Percentiles rank a stretch among this genome's conserved stretches.
Conservation (phyloP, 225 moss, liverwort and hornwort genomes). For the Bryum argenteum region DNA sequence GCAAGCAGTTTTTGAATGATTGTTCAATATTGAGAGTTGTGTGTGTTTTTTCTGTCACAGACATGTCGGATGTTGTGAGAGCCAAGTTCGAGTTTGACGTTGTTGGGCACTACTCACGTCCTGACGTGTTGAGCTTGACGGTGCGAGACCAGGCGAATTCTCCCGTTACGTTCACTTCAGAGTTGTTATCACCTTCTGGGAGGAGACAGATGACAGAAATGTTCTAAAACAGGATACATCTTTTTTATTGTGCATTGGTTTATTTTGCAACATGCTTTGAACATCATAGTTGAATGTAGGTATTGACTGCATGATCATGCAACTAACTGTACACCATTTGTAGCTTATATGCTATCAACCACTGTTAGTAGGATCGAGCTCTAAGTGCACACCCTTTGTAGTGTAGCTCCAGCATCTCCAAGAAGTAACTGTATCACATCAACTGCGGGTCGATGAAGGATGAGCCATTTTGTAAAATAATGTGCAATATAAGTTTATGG, state of each 20-base stretch:
- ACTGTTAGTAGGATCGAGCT: background rate
- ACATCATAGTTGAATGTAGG: background rate
- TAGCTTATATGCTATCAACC: background rate
- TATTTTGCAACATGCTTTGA: slow-evolving; percentile 11
- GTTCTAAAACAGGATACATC: background rate
- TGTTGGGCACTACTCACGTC: slow-evolving; percentile 76
- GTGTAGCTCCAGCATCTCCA: background rate
- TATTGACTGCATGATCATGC: background rate
- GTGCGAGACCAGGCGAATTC: slow-evolving; percentile 55
- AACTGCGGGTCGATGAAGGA: background rate
- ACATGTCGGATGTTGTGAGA: slow-evolving; percentile 68
- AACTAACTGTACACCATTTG: background rate
- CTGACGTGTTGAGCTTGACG: slow-evolving; percentile 64
- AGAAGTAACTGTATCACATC: background rate
- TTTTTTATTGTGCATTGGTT: background rate
- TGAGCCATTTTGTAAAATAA: background rate
- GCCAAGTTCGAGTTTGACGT: slow-evolving; percentile 86
- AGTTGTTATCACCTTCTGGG: slow-evolving; percentile 25
- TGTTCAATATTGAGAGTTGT: background rate
- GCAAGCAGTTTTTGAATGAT: background rate
- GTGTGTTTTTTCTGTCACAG: slow-evolving; percentile 31
- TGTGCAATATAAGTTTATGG: background rate
- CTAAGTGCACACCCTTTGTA: background rate
- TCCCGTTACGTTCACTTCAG: slow-evolving; percentile 63
- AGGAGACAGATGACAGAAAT: slow-evolving; percentile 34